Percentiles rank a stretch among this genome's conserved stretches.
These are phyloP conservation scores for Pilatotrama ljubarskyi DNA, from an alignment of 768 basidiomycete species.

Conservation along the genomic window DNA sequence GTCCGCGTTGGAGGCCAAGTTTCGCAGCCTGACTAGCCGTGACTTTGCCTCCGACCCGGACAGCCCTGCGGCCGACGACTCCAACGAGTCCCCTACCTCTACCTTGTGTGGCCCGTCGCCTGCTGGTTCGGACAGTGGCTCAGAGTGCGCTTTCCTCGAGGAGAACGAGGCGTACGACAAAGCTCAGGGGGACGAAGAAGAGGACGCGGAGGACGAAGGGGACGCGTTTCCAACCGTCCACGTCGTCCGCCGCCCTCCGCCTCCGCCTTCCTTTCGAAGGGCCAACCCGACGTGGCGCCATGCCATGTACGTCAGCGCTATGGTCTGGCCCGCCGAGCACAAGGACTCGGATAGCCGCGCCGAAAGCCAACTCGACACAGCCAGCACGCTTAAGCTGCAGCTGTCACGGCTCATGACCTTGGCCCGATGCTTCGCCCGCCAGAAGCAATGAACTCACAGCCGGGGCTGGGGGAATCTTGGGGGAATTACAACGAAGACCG, in stretches of 20 bases:
- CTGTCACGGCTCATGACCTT: too few species aligned
- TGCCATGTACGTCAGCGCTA: slow-evolving; percentile 21
- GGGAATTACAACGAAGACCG: too few species aligned
- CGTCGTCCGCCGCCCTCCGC: not conserved
- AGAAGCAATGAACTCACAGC: too few species aligned
- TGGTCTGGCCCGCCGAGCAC: slow-evolving; percentile 15
- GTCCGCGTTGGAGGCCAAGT: slow-evolving; percentile 9
- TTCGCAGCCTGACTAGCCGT: not conserved
- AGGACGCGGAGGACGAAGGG: not conserved
- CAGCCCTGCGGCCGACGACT: not conserved
- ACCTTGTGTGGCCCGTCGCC: too few species aligned
- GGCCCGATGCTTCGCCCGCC: too few species aligned
- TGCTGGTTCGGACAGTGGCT: not conserved
- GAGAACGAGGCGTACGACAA: not conserved
- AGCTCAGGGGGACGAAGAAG: not conserved
- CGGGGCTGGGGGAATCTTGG: too few species aligned
- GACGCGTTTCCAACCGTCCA: not conserved
- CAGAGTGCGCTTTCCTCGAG: not conserved
- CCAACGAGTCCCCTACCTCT: not conserved
- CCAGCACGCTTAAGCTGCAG: too few species aligned
- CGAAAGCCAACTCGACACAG: too few species aligned
- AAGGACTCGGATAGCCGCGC: not conserved
- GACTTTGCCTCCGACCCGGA: not conserved
- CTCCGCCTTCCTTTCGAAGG: not conserved
- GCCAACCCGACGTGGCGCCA: slow-evolving; percentile 21